Evolutionary conservation across 352 stramenopile species (phyloP).

Genomic region (Elongisporangium undulatum): DNA sequence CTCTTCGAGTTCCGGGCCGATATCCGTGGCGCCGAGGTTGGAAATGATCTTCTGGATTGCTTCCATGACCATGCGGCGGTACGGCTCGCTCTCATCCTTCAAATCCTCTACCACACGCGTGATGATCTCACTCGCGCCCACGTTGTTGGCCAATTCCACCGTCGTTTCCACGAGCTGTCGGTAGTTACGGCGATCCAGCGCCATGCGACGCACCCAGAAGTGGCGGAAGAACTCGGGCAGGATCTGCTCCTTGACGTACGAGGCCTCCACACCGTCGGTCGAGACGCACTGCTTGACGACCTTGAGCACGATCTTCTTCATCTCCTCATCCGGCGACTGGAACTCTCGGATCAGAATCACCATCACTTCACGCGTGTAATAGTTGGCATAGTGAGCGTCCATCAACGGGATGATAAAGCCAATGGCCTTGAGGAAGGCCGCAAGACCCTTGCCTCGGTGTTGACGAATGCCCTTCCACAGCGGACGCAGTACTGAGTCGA

Average conservation of each 20-base stretch:
- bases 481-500: conserved; percentile 97
- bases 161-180: conserved; percentile 99
- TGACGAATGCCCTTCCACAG: conserved; percentile 98
- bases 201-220: conserved; percentile 99
- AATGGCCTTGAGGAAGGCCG: conserved; percentile 98
- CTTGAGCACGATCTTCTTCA: conserved; percentile 98
- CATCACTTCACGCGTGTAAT: conserved; percentile 99
- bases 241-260: conserved; percentile 98
- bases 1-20: conserved; percentile 97
- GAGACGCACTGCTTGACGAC: conserved; percentile 98
- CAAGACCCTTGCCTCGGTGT: conserved; percentile 97
- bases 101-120: conserved; percentile 97
- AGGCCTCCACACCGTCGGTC: conserved; percentile 97
- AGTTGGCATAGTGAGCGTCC: conserved; percentile 99
- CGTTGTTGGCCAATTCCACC: conserved; percentile 97
- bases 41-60: conserved; percentile 98
- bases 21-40: conserved; percentile 95
- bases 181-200: conserved; percentile 97
- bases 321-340: conserved; percentile 98
- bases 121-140: conserved; percentile 99
- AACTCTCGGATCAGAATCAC: conserved; percentile 99
- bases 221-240: conserved; percentile 98
- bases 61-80: conserved; percentile 99
- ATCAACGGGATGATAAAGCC: conserved; percentile 99
- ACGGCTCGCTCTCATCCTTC: conserved; percentile 99